These are phyloP conservation scores for Rhizophagus prolifer DNA, from an alignment of 192 early-diverging fungal genomes.

Conservation along the genomic window DNA sequence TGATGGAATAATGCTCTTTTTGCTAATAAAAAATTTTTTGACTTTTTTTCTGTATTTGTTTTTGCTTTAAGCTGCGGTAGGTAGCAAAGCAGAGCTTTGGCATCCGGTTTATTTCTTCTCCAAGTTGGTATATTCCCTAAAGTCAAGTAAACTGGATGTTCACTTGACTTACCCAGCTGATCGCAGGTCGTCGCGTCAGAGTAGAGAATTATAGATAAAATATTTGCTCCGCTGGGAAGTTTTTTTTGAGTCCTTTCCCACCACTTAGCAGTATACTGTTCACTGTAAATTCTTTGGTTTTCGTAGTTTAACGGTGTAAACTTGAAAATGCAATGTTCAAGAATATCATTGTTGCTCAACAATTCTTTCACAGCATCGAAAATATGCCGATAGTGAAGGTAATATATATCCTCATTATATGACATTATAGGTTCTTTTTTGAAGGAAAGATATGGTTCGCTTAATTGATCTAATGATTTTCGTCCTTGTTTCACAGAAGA, in stretches of 20 bases:
- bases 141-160: background rate
- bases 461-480: slow-evolving; percentile 7
- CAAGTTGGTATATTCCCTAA: background rate
- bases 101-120: background rate
- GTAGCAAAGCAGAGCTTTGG: background rate
- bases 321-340: slow-evolving; percentile 3
- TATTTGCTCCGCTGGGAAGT: background rate
- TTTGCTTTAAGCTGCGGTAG: background rate
- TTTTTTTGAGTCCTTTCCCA: background rate
- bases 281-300: background rate
- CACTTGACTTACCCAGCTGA: background rate
- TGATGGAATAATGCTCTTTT: no score
- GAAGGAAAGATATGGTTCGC: background rate
- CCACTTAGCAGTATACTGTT: background rate
- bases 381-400: background rate
- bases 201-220: slow-evolving; percentile 7
- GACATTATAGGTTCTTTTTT: background rate
- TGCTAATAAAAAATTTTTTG: no score
- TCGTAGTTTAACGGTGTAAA: background rate
- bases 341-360: background rate
- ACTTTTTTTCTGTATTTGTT: background rate
- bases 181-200: background rate
- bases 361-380: background rate
- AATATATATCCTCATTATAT: background rate
- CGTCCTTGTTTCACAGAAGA: background rate